Conservation (phyloP, 805 yeast genomes). For the Jamesozyma rosinii region DNA sequence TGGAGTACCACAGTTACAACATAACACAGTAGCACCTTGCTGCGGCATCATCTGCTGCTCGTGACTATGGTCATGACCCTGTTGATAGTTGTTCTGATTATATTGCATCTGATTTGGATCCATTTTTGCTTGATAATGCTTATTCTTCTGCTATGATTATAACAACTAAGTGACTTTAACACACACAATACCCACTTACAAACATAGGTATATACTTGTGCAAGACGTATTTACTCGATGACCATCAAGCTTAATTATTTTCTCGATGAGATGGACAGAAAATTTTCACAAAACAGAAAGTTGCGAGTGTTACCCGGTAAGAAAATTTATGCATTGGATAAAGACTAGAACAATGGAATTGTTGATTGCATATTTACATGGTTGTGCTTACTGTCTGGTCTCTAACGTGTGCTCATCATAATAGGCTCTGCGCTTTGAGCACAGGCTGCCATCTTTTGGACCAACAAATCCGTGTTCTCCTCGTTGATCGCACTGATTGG, state of each 20-base stretch:
- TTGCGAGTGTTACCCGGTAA: neutral
- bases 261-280: constrained; percentile 16
- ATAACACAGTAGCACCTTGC: constrained; percentile 73
- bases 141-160: no score
- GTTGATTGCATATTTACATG: neutral
- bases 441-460: constrained; percentile 59
- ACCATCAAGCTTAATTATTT: neutral
- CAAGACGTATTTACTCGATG: constrained; percentile 1
- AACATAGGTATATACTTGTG: no score
- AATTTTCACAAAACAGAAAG: constrained; percentile 9
- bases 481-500: constrained; percentile 76
- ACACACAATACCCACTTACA: no score
- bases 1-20: constrained; percentile 98
- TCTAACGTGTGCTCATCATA: neutral
- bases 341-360: neutral
- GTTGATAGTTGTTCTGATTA: constrained; percentile 20
- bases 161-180: no score
- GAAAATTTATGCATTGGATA: no score
- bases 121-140: no score
- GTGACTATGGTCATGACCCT: constrained; percentile 49
- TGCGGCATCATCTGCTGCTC: constrained; percentile 37
- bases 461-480: constrained; percentile 64
- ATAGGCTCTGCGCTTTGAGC: neutral
- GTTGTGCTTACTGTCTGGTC: neutral
- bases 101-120: constrained; percentile 27